Evolutionary conservation across 768 basidiomycete species (phyloP).

Genomic region (Pleurotus giganteus): DNA sequence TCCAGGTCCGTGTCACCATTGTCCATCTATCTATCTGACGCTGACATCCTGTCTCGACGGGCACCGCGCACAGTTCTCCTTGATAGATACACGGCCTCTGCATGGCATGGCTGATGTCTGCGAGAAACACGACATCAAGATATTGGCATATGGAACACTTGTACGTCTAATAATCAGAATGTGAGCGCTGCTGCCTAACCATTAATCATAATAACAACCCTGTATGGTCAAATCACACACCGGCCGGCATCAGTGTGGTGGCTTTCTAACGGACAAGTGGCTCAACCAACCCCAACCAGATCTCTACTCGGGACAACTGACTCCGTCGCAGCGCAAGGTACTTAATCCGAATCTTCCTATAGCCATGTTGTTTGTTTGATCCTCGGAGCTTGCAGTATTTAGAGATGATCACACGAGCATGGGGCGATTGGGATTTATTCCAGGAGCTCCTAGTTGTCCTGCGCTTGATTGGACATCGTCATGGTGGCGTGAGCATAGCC

Average conservation of each 20-base stretch:
- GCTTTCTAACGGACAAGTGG: slow-evolving; percentile 80
- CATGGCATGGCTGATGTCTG: slow-evolving; percentile 80
- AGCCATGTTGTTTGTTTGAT: background rate
- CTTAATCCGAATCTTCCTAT: slow-evolving; percentile 18
- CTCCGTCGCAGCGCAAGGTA: slow-evolving; percentile 86
- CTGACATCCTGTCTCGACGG: background rate
- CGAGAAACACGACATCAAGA: slow-evolving; percentile 65
- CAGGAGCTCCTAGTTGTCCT: slow-evolving; percentile 61
- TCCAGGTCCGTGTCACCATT: slow-evolving; percentile 51
- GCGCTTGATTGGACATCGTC: slow-evolving; percentile 62
- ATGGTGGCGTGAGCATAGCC: slow-evolving; percentile 65
- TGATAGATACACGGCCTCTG: slow-evolving; percentile 76
- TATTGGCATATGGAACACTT: slow-evolving; percentile 80
- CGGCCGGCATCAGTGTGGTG: slow-evolving; percentile 78
- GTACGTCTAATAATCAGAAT: slow-evolving; percentile 37
- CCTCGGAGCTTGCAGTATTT: slow-evolving; percentile 77
- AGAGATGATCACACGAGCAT: slow-evolving; percentile 76
- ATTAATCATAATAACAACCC: too few species aligned
- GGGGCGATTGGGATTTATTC: slow-evolving; percentile 79
- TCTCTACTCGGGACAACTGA: slow-evolving; percentile 62
- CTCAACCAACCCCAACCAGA: slow-evolving; percentile 67
- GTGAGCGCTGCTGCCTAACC: too few species aligned
- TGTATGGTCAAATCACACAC: too few species aligned
- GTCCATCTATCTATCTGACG: background rate
- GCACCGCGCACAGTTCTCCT: slow-evolving; percentile 62